Base-by-base conservation (phyloP, 352 stramenopile species). In the Phytophthora uliginosa region DNA sequence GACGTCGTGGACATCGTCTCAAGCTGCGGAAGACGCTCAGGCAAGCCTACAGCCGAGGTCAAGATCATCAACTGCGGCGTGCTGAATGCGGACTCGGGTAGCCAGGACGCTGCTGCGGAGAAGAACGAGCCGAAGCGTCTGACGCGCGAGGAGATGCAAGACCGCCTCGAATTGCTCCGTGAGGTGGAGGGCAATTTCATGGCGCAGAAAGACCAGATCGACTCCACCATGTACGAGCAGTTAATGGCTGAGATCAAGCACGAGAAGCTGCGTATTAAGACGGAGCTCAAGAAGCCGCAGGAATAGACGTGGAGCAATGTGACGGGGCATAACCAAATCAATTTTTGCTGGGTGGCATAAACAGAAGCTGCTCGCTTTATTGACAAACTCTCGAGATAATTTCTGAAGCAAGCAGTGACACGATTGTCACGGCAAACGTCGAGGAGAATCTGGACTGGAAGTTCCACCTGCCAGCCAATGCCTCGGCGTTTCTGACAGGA, bases 1-100 rank as follows among this genome's bases (percentile, higher is more conserved):
- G 90, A 98, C 72, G 81, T 98, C 36, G 91, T 99, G n/a, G 96
- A 98, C 65, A 92, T 88, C 50, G 78, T 98, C 54, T 88, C 85
- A 59, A 91, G 85, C 66, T 91, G 83, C 42, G 88, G 88, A 20
- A 91, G 80, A 47, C 88, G 93, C 69, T 98, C 80, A 48, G 98
- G 98, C 52, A 92, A 85, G 42, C 97, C 97, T 6, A 90, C 76
- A 17, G 79, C 85, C 13, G 74, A 87, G 12, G 93, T 99, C 33
- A 85, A 94, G 42, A 95, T 99, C 69, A 91, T 95, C 50, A 97
- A 99, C 64, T 93, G 81, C n/a, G 85, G 88, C 9, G 71, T 89
- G 26, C 38, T 93, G 24, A 75, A 78, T 40, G 59, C 58, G 5
- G 64, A 74, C 28, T 54, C 61, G 15, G 7, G 38, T 10, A 61